These are phyloP conservation scores for Penicillium sp. DNA, from an alignment of 2,329 filamentous ascomycete genomes.

Conservation along the genomic window DNA sequence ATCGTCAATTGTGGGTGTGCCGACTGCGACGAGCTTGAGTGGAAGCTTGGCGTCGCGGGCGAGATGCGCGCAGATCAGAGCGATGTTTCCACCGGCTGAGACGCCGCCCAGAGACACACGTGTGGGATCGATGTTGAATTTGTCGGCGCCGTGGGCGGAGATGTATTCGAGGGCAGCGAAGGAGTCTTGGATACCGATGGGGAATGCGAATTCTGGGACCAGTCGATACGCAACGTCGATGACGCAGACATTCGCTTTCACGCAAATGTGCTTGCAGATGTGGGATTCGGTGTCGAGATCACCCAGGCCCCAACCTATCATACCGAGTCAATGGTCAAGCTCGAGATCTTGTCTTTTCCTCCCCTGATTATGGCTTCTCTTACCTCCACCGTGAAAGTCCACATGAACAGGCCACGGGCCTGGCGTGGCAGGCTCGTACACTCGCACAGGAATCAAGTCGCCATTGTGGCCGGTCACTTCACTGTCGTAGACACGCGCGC, in stretches of 20 bases:
- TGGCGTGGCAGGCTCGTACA: slow-evolving; percentile 52
- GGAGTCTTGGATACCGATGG: slow-evolving; percentile 57
- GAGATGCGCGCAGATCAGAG: slow-evolving; percentile 43
- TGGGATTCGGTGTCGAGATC: slow-evolving; percentile 58
- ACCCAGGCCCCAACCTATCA: slow-evolving; percentile 54
- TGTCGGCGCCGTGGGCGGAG: slow-evolving; percentile 40
- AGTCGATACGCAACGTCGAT: slow-evolving; percentile 61
- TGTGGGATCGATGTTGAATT: slow-evolving; percentile 49
- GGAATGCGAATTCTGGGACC: slow-evolving; percentile 58
- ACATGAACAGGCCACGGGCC: slow-evolving; percentile 57
- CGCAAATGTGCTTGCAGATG: slow-evolving; percentile 57
- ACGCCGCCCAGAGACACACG: slow-evolving; percentile 55
- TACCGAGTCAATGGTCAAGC: background rate
- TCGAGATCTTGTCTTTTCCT: too few species aligned
- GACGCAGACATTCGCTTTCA: slow-evolving; percentile 53
- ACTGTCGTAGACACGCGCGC: slow-evolving; percentile 49
- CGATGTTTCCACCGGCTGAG: slow-evolving; percentile 46
- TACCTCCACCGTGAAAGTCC: slow-evolving; percentile 57
- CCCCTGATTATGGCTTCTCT: background rate
- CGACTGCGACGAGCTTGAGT: slow-evolving; percentile 47
- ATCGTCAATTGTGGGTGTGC: slow-evolving; percentile 52
- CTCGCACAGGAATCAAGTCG: slow-evolving; percentile 46
- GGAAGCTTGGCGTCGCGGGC: slow-evolving; percentile 50
- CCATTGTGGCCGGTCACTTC: slow-evolving; percentile 43
- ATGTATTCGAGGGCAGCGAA: slow-evolving; percentile 55